These are phyloP conservation scores for Yamagishiella unicocca DNA, from an alignment of 139 green algal species.

Conservation along the genomic window DNA sequence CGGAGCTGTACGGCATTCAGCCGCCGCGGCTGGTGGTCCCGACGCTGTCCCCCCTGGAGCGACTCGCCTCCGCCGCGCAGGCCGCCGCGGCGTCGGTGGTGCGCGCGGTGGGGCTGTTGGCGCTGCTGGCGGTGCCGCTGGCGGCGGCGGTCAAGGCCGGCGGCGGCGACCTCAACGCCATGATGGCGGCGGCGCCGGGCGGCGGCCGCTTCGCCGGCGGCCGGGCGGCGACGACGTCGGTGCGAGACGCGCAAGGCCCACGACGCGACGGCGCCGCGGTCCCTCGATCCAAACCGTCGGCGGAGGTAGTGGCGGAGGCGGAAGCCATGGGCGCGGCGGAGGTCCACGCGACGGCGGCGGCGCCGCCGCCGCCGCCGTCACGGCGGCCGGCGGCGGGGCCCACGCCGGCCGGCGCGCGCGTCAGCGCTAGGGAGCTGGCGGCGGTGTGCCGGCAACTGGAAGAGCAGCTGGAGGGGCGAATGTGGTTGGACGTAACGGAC, in stretches of 20 bases:
- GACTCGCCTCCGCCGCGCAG: not conserved
- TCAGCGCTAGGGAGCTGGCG: not conserved
- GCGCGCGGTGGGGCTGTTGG: constrained; percentile 8
- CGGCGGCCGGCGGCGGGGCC: no score
- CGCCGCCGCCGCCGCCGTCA: not conserved
- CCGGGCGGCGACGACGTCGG: not conserved
- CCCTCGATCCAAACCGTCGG: not conserved
- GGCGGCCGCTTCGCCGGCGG: not conserved
- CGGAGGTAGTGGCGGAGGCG: not conserved
- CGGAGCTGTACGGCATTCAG: not conserved
- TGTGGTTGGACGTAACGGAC: constrained; percentile 39
- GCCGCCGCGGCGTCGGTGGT: not conserved
- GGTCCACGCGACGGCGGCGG: not conserved
- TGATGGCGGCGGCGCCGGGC: not conserved
- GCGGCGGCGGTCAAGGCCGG: constrained; percentile 27
- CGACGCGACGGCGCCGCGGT: not conserved
- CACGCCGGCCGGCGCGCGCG: not conserved
- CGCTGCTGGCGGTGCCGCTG: constrained; percentile 42
- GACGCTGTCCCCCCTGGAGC: constrained; percentile 13
- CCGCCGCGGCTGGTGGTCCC: constrained; percentile 30
- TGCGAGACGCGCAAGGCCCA: not conserved
- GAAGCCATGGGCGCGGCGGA: not conserved
- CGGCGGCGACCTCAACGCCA: not conserved
- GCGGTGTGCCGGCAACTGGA: not conserved
- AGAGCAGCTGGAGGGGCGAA: not conserved